Base-by-base conservation (phyloP, 257 asterid species). In the Nicotiana benthamiana region DNA sequence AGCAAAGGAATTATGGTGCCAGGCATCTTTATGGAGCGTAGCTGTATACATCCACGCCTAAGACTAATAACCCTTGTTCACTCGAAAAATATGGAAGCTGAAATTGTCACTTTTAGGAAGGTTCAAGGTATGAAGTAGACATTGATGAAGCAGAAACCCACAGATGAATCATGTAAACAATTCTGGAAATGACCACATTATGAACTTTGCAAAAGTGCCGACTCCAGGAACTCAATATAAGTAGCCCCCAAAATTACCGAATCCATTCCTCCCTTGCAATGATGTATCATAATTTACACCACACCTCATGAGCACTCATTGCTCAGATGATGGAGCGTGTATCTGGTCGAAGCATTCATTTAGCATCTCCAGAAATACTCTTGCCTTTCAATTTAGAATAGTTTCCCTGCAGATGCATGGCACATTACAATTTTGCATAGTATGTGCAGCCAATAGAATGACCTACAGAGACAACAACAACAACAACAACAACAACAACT, bases 161-260 rank as follows among this genome's bases (percentile, higher is more conserved):
- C 46, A 36, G 46, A 36, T 36, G 46, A 72, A 30, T 90, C 90
- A 95, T 54, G 86, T 91, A 86, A 92, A 94, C 81, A 96, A 65
- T 34, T 96, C 98, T 5, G 93, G 92, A 80, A 96, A 94, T 46
- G 97, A 93, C 98, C 99, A 94, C 97, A 94, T 90, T 68, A 94
- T 89, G 79, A 96, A 94, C 90, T 88, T 91, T 0, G 92, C 95
- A 61, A 92, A 96, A 81, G 89, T 81, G 88, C 99, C 0, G 97
- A 81, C 80, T 94, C 99, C 36, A 96, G 87, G 90, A 96, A 94
- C 89, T 96, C 97, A 28, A 96, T 96, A 80, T 94, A 98, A 59
- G 98, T 97, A 62, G 98, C 98, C 4, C 98, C 87, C 60, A 98
- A 97, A 13, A 96, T 92, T 3, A 94, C 86, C 83, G 97, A 91